Evolutionary conservation across 805 yeast species (phyloP).

Genomic region (Novakomyces olei): DNA sequence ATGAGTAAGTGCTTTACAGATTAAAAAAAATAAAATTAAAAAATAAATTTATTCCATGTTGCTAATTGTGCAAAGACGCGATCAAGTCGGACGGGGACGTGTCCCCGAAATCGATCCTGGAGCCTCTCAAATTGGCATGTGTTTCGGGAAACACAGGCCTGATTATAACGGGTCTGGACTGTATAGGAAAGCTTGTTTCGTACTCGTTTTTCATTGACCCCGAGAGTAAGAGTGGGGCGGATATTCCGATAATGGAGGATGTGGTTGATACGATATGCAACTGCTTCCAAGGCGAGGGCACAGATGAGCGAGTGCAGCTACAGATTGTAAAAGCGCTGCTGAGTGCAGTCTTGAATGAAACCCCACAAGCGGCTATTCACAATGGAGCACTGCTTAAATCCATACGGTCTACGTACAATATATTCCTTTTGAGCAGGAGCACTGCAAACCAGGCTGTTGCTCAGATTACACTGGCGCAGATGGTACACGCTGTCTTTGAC

Average conservation of each 20-base stretch:
- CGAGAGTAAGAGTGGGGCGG: background rate
- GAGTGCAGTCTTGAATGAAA: slow-evolving; percentile 64
- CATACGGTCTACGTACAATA: slow-evolving; percentile 77
- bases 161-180: slow-evolving; percentile 1
- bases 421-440: slow-evolving; percentile 63
- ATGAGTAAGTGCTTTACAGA: no score
- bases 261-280: slow-evolving; percentile 67
- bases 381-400: slow-evolving; percentile 78
- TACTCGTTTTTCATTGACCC: slow-evolving; percentile 1
- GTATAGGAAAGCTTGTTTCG: background rate
- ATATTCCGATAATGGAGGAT: slow-evolving; percentile 7
- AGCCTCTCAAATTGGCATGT: slow-evolving; percentile 1
- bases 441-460: slow-evolving; percentile 81
- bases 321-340: slow-evolving; percentile 84
- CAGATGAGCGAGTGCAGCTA: slow-evolving; percentile 70
- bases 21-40: no score
- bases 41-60: no score
- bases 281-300: slow-evolving; percentile 78
- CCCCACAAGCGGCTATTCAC: slow-evolving; percentile 47
- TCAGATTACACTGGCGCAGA: slow-evolving; percentile 83
- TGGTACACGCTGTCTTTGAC: slow-evolving; percentile 57
- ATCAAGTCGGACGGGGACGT: no score
- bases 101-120: background rate
- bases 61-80: no score
- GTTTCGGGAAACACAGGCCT: background rate